Evolutionary conservation across 139 green algal genomes (phyloP).

Genomic region (Dunaliella primolecta): DNA sequence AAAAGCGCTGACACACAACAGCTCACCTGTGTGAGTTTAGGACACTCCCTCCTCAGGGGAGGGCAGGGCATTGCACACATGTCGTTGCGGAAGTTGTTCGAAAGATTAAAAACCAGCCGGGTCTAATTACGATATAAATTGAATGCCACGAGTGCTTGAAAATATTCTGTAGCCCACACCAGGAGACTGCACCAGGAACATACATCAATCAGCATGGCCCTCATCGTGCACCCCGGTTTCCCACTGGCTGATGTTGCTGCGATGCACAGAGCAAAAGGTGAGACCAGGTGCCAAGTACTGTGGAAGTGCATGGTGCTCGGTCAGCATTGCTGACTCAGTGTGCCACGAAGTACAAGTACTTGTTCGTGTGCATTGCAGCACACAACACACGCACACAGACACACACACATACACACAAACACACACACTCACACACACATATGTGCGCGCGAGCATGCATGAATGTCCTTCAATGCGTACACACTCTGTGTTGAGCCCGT

Average conservation of each 20-base stretch:
- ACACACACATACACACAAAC: background rate
- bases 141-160: too few species aligned
- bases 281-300: too few species aligned
- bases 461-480: background rate
- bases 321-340: too few species aligned
- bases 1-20: too few species aligned
- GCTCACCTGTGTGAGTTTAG: conserved; percentile 26
- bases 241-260: background rate
- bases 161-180: background rate
- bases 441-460: background rate
- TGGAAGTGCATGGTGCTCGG: too few species aligned
- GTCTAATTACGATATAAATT: too few species aligned
- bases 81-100: too few species aligned
- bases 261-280: background rate
- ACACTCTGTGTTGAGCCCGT: too few species aligned
- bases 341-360: too few species aligned
- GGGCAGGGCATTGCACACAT: background rate
- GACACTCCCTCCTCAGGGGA: background rate
- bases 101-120: too few species aligned
- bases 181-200: too few species aligned
- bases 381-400: background rate
- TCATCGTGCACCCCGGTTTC: conserved; percentile 12
- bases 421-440: background rate
- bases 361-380: too few species aligned
- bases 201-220: background rate